A percentile compares a stretch with the other conserved stretches of the same genome.
Evolutionary conservation across 1,284 basidiomycete species (phyloP).

Genomic region (Pholiota adiposa): DNA sequence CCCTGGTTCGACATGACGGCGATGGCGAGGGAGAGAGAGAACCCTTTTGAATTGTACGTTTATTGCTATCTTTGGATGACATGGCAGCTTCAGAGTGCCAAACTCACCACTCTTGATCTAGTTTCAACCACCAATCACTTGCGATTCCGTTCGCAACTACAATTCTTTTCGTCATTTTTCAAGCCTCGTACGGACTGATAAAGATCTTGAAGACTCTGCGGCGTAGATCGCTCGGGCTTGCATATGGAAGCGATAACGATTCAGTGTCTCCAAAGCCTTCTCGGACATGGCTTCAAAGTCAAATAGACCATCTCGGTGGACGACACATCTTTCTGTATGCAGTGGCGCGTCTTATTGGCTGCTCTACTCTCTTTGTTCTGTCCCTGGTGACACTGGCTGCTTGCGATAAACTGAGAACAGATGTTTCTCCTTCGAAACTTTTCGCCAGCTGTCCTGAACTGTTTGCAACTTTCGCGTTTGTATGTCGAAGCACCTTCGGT

Average conservation of each 20-base stretch:
- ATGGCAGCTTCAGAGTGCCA: too few relatives aligned
- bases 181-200: neutral
- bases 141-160: neutral
- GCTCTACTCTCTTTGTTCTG: neutral
- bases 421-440: neutral
- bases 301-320: neutral
- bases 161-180: neutral
- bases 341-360: constrained; percentile 1
- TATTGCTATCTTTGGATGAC: too few relatives aligned
- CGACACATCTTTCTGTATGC: neutral
- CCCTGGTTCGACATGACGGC: too few relatives aligned
- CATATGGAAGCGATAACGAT: neutral
- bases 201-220: neutral
- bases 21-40: too few relatives aligned
- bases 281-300: constrained; percentile 6
- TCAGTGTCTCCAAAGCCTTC: neutral
- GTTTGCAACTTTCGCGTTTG: neutral
- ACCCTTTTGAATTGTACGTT: too few relatives aligned
- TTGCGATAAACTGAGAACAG: neutral
- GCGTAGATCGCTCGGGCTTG: neutral
- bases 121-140: neutral
- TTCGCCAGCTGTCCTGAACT: neutral
- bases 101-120: too few relatives aligned
- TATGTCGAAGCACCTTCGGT: neutral
- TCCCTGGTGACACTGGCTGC: neutral